Base-by-base conservation (phyloP, 2,329 filamentous ascomycete genomes). In the Aplosporella prunicola region DNA sequence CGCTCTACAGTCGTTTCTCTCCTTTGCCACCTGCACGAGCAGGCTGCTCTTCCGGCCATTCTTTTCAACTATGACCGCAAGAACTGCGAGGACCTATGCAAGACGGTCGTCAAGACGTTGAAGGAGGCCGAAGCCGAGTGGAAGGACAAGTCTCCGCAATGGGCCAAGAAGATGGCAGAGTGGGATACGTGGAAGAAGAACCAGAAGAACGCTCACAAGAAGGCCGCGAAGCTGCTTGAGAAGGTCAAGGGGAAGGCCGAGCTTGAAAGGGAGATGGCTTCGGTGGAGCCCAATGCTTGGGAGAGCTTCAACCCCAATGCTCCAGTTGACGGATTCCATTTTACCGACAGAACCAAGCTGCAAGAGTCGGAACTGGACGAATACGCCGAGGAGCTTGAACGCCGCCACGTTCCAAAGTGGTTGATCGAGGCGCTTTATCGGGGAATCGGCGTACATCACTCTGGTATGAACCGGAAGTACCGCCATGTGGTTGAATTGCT, bases 381-480 rank as follows among this genome's bases (percentile, higher is more conserved):
- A 2, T 69, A 74, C 42, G 58, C 77, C 11, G 48, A 59, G 11
- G 61, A 72, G 18, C 60, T 84, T 5, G 57, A 62, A n/a, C 57
- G 59, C 30, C 70, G 71, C 33, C 60, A 64, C 10, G 62, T 79
- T 14, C 53, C 62, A 0, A 60, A 66, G 9, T 66, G 66, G 45
- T 54, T 87, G 7, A 66, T 84, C 14, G 61, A 70, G 8, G 75
- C 76, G 2, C 63, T 89, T 1, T 64, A 64, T 41, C 67, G 82
- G 39, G 83, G 84, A 14, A 66, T 89, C 13, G 84, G 80, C 20
- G 74, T 88, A 5, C 82, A 89, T 59, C 84, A 89, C 51, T 73
- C 82, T 13, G 82, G 83, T 59, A 76, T 88, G 77, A 88, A 87
- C 51, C 69, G 80, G 32, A 74, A 75, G 44, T 88, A 88, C 51